These are phyloP conservation scores for Eimeria zaria DNA, from an alignment of 169 alveolate species.

Conservation along the genomic window DNA sequence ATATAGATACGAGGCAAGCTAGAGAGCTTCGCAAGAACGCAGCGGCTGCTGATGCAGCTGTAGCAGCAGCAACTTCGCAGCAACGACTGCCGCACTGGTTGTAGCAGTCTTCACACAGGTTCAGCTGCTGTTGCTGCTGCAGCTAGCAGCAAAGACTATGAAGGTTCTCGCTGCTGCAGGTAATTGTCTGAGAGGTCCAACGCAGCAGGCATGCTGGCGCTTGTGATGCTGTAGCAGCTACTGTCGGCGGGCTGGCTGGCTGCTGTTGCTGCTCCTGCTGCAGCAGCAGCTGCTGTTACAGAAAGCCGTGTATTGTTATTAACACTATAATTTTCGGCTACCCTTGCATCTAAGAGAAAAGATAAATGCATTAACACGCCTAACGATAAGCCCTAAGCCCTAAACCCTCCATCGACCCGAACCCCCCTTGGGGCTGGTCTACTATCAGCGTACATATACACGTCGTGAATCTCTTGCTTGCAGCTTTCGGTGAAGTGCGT, in stretches of 20 bases:
- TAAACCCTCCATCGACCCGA: not conserved
- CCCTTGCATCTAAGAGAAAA: not conserved
- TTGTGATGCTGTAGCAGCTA: conserved; percentile 22
- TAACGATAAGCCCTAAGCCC: not conserved
- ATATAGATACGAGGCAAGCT: not conserved
- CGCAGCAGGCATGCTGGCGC: not conserved
- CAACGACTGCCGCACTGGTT: not conserved
- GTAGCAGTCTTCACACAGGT: not conserved
- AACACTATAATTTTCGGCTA: not conserved
- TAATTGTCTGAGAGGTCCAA: not conserved
- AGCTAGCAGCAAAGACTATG: conserved; percentile 45
- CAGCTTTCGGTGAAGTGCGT: not conserved
- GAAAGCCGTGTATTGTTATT: not conserved
- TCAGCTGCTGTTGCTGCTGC: conserved; percentile 56
- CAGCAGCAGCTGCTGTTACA: not conserved
- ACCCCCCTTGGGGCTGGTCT: conserved; percentile 43
- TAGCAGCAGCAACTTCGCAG: conserved; percentile 24
- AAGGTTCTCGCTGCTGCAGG: not conserved
- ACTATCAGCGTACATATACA: not conserved
- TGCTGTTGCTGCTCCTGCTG: conserved; percentile 43
- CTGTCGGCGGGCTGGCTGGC: conserved; percentile 55
- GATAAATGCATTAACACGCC: not conserved
- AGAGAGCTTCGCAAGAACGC: not conserved
- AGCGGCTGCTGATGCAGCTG: conserved; percentile 19
- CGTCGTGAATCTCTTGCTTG: not conserved